These are phyloP conservation scores for Phaffia australis DNA, from an alignment of 768 basidiomycete species.

Conservation along the genomic window DNA sequence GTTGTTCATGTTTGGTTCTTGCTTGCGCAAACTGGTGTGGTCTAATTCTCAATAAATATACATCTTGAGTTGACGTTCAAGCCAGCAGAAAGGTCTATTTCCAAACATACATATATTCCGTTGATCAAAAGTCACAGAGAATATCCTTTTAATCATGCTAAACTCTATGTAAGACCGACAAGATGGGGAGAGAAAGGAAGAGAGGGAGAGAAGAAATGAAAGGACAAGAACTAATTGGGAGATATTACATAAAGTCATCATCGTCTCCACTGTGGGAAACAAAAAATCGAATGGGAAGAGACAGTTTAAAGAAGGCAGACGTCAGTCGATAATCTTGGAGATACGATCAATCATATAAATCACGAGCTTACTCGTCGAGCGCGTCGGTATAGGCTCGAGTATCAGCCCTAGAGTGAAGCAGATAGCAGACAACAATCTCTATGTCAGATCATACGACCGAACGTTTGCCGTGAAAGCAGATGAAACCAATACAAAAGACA, in stretches of 20 bases:
- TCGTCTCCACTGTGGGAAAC: constrained; percentile 51
- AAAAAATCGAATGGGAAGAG: background rate
- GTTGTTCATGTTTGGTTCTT: too few species aligned
- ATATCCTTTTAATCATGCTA: too few species aligned
- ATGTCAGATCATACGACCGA: background rate
- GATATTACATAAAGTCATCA: constrained; percentile 73
- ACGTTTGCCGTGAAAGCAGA: background rate
- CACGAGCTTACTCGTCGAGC: constrained; percentile 53
- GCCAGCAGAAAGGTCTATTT: too few species aligned
- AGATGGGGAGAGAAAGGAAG: too few species aligned
- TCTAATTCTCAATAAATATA: too few species aligned
- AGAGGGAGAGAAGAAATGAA: too few species aligned
- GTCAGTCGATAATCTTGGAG: background rate
- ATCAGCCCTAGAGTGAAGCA: constrained; percentile 50
- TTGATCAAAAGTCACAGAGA: too few species aligned
- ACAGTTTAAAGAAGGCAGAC: background rate
- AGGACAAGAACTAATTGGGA: constrained; percentile 29
- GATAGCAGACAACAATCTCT: background rate
- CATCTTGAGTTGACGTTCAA: too few species aligned
- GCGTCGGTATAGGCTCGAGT: constrained; percentile 74
- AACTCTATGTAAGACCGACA: too few species aligned
- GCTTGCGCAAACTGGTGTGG: too few species aligned
- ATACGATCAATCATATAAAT: background rate
- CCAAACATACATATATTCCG: too few species aligned
- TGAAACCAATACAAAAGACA: constrained; percentile 29